phyloP scores from a whole-genome alignment of 1,139 yeast species.

The Debaryomycetaceae sp. region DNA sequence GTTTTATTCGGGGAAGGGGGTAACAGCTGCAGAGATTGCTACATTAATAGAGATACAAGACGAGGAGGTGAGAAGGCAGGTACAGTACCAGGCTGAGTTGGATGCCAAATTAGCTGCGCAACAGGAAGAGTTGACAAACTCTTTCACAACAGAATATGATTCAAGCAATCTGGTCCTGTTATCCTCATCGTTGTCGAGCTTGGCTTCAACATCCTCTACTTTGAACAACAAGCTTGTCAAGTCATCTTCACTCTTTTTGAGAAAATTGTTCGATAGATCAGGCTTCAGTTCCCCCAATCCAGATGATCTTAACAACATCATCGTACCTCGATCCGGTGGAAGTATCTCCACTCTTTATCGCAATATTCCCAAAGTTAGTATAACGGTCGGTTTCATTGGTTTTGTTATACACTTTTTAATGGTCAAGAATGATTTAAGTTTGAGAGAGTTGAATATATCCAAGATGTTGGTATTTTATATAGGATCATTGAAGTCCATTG shows the following conservation, averaged over 20 bases:
- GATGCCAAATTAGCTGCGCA: slow-evolving; percentile 19
- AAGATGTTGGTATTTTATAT: slow-evolving; percentile 5
- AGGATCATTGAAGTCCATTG: slow-evolving; percentile 4
- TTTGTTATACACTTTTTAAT: slow-evolving; percentile 35
- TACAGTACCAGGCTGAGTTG: slow-evolving; percentile 16
- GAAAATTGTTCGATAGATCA: slow-evolving; percentile 22
- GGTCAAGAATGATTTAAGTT: slow-evolving; percentile 17
- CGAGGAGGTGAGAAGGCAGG: slow-evolving; percentile 26
- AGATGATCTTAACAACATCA: slow-evolving; percentile 10
- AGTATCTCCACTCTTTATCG: slow-evolving; percentile 7
- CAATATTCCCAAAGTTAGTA: slow-evolving; percentile 30
- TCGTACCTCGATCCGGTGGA: slow-evolving; percentile 6
- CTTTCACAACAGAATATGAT: slow-evolving; percentile 14
- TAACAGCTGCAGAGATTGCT: slow-evolving; percentile 3
- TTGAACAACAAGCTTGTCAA: slow-evolving; percentile 25
- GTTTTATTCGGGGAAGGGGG: neutral
- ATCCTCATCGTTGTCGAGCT: slow-evolving; percentile 36
- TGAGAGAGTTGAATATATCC: neutral
- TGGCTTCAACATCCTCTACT: slow-evolving; percentile 28
- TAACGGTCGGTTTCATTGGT: slow-evolving; percentile 43
- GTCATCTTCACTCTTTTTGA: slow-evolving; percentile 32
- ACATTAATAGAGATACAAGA: slow-evolving; percentile 26
- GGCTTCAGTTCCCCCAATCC: slow-evolving; percentile 3
- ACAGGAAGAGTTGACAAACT: slow-evolving; percentile 24
- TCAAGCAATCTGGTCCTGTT: slow-evolving; percentile 23